Evolutionary conservation across 2,329 filamentous ascomycete species (phyloP), one percentile per base, ranked within the genome.

Genomic region (Hirsutella thompsonii): DNA sequence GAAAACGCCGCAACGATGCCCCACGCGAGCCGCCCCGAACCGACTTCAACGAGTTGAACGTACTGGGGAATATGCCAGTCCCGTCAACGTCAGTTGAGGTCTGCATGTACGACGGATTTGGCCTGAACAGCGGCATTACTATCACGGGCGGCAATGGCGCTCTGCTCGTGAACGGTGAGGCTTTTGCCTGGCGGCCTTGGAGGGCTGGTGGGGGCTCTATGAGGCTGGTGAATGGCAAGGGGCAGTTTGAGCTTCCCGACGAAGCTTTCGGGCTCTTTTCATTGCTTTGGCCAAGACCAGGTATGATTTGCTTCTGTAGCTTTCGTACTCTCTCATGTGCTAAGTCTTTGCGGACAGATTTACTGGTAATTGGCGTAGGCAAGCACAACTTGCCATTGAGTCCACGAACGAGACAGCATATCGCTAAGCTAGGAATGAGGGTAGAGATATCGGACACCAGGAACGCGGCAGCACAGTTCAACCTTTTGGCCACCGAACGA

Each of bases 381-480:
- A 76, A 75, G 18, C 70, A 73, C 18, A 85, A 92, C 39, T 66
- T 79, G 38, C 88, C 88, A 1, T 62, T 96, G 8, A 85, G 83
- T 42, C 83, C 84, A 1, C 71, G 78, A 50, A 85, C 86, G 35
- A 79, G 82, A 50, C 70, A 70, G 44, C 70, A 79, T 50, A 77
- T 98, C 42, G 82, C 81, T 46, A 72, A 75, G 23, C 61, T 96
- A 34, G 92, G 92, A 0, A 83, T 96, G 50, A 72, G 86, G 43
- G 70, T 96, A 5, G 92, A 98, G 55, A 72, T 95, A 3, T 74
- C 90, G 55, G 92, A 96, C 63, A 96, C 92, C 26, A 72, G 87
- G 47, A 96, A 96, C 62, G 92, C 92, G 8, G 86, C 90, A 1
- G 83, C 89, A 28, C 88, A 95, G 59, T 98, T 92, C 61, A 98